Evolutionary conservation across 2,329 filamentous ascomycete species (phyloP).

Genomic region (Scedosporium boydii): DNA sequence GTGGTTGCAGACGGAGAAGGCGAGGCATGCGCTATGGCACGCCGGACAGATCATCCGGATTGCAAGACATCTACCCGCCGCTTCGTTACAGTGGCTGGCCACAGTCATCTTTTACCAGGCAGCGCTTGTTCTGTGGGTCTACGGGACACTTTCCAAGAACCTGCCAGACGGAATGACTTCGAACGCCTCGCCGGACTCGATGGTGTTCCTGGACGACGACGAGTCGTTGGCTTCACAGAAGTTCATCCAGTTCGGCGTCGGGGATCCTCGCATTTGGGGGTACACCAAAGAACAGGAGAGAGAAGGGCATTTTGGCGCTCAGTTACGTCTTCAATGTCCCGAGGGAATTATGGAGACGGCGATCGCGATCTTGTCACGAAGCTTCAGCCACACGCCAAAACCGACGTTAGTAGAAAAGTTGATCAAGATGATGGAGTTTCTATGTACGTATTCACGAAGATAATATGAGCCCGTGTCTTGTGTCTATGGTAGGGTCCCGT

Average conservation of each 20-base stretch:
- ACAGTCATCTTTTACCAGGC: slow-evolving; percentile 62
- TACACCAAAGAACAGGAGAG: slow-evolving; percentile 14
- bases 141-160: slow-evolving; percentile 36
- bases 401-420: slow-evolving; percentile 9
- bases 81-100: slow-evolving; percentile 53
- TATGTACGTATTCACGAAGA: slow-evolving; percentile 4
- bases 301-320: slow-evolving; percentile 10
- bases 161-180: slow-evolving; percentile 30
- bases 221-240: slow-evolving; percentile 22
- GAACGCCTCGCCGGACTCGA: slow-evolving; percentile 24
- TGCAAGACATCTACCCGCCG: slow-evolving; percentile 42
- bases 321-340: slow-evolving; percentile 14
- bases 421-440: slow-evolving; percentile 8
- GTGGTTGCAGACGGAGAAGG: slow-evolving; percentile 46
- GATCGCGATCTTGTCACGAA: slow-evolving; percentile 5
- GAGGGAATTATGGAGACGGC: slow-evolving; percentile 18
- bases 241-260: slow-evolving; percentile 15
- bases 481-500: too few relatives aligned
- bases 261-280: slow-evolving; percentile 11
- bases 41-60: slow-evolving; percentile 57
- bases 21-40: slow-evolving; percentile 55
- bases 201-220: slow-evolving; percentile 26
- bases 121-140: slow-evolving; percentile 58
- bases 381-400: slow-evolving; percentile 1
- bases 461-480: too few relatives aligned